Evolutionary conservation across 805 yeast genomes (phyloP), one percentile per base, ranked within the genome.

Genomic region (Zygoascus ofunaensis): DNA sequence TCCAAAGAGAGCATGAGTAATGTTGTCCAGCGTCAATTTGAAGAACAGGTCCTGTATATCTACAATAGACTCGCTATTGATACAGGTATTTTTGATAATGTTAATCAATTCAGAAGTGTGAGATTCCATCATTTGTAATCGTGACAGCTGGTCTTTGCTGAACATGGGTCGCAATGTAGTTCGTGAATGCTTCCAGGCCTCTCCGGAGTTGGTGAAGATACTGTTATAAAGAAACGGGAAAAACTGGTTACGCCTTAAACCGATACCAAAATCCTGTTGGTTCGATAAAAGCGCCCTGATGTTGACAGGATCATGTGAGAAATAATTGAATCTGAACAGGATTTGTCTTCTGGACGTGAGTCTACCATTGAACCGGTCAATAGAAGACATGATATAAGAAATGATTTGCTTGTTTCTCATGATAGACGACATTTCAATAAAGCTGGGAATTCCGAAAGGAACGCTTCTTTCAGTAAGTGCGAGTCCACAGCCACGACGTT

Each of bases 151-250:
- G 34, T 57, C 59, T 3, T 60, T 50, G 35, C 55, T 41, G 49
- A 64, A 64, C 49, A 62, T 65, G 4, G 69, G 69, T 30, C 66
- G 55, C 35, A 64, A 53, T 55, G 64, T 45, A 4, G 61, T 55
- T 12, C 69, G 51, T 15, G 66, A 59, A 43, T 64, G 67, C 39
- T 58, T 55, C 69, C 69, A 64, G 22, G 56, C 59, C 34, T 52
- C 53, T 22, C 65, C 64, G 33, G 57, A 57, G 20, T 59, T 54
- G 3, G 66, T 63, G 52, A 64, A 64, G 38, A 64, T 63, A 1
- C 69, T 68, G 24, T 53, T 49, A 4, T 68, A 68, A 12, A 64
- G 49, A 21, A 63, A 42, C 8, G 61, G 62, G 18, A 40, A 45
- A 35, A 64, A 50, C 33, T 52, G 52, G n/a, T 37, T 42, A 38